Percentiles rank a stretch among this genome's conserved stretches.
Conservation (phyloP, 2,329 filamentous ascomycete genomes). For the Colletotrichum cuscutae region DNA sequence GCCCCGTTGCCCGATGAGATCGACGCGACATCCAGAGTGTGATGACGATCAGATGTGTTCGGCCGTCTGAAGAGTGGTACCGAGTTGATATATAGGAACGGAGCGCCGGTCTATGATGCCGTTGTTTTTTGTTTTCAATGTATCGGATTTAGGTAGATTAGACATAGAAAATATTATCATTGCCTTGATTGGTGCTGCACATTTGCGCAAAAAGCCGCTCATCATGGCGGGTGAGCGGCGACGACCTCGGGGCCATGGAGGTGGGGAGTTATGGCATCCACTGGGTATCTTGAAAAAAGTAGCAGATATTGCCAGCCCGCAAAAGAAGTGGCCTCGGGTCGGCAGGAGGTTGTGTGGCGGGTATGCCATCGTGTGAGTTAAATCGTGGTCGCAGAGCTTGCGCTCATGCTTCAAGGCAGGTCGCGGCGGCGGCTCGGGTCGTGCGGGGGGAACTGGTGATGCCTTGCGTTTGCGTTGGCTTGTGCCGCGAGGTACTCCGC, state of each 20-base stretch:
- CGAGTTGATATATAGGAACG: constrained; percentile 16
- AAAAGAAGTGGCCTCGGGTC: constrained; percentile 24
- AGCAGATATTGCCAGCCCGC: constrained; percentile 26
- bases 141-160: constrained; percentile 31
- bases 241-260: constrained; percentile 24
- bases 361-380: background rate
- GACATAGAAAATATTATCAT: constrained; percentile 36
- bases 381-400: background rate
- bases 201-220: constrained; percentile 18
- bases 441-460: constrained; percentile 52
- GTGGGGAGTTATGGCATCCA: constrained; percentile 12
- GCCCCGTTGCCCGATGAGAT: constrained; percentile 25
- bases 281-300: constrained; percentile 35
- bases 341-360: background rate
- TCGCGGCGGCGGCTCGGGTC: constrained; percentile 55
- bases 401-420: constrained; percentile 42
- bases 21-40: constrained; percentile 26
- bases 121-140: constrained; percentile 15
- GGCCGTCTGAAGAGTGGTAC: constrained; percentile 11
- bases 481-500: constrained; percentile 61
- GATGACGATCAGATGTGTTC: constrained; percentile 7
- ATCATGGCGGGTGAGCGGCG: constrained; percentile 8
- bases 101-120: constrained; percentile 33
- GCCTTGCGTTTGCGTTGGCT: constrained; percentile 54
- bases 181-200: constrained; percentile 24